These are phyloP conservation scores for Colletotrichum lentis DNA, from an alignment of 2,329 filamentous ascomycete species.

Conservation along the genomic window DNA sequence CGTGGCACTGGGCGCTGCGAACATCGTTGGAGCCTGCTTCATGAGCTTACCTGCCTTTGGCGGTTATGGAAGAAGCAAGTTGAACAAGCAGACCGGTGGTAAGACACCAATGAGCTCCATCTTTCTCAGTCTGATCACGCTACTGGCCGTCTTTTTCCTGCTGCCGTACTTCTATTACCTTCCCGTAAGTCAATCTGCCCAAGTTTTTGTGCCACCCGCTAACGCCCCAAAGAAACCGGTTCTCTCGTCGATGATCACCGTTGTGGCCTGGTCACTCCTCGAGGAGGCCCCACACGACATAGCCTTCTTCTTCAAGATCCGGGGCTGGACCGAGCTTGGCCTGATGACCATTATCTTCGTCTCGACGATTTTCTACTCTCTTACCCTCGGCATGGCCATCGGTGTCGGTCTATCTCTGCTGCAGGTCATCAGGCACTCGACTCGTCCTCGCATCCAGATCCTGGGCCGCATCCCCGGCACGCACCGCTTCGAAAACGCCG, in stretches of 20 bases:
- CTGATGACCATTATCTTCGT: slow-evolving; percentile 92
- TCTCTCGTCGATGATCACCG: slow-evolving; percentile 90
- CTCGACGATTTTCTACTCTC: slow-evolving; percentile 92
- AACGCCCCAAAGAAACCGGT: slow-evolving; percentile 77
- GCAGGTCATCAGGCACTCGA: slow-evolving; percentile 88
- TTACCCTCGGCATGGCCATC: slow-evolving; percentile 91
- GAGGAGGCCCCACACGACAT: slow-evolving; percentile 96
- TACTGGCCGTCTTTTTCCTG: slow-evolving; percentile 82
- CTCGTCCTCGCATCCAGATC: slow-evolving; percentile 94
- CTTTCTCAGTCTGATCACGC: slow-evolving; percentile 81
- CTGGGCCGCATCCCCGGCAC: slow-evolving; percentile 87
- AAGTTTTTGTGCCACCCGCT: not conserved
- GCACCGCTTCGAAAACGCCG: slow-evolving; percentile 85
- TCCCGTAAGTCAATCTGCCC: slow-evolving; percentile 69
- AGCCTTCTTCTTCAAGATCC: slow-evolving; percentile 84
- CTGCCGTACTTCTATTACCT: slow-evolving; percentile 94
- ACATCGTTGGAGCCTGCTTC: slow-evolving; percentile 90
- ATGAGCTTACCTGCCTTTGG: slow-evolving; percentile 94
- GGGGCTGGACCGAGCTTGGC: slow-evolving; percentile 83
- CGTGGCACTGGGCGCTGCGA: slow-evolving; percentile 88
- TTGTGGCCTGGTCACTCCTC: slow-evolving; percentile 92
- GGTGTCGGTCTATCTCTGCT: slow-evolving; percentile 91
- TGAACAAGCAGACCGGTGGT: slow-evolving; percentile 91
- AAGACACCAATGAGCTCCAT: slow-evolving; percentile 94
- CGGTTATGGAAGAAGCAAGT: slow-evolving; percentile 94